Evolutionary conservation across 306 rosid species (phyloP).

Genomic region (Quercus rubra): DNA sequence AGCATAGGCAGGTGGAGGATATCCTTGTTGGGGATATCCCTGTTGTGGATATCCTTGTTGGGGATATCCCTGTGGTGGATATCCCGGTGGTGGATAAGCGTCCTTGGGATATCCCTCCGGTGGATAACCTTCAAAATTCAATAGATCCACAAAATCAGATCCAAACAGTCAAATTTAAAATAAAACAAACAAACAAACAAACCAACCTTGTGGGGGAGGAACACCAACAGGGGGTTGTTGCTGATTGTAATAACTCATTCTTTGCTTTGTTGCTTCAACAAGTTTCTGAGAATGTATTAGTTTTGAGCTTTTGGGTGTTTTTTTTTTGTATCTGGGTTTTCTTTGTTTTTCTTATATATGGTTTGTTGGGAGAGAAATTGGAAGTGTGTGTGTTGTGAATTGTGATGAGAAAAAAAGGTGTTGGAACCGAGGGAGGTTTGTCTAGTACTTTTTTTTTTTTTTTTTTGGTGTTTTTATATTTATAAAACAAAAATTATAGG

Average conservation of each 20-base stretch:
- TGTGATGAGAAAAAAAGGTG: too few species aligned
- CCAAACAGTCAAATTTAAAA: background rate
- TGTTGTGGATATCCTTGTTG: constrained; percentile 12
- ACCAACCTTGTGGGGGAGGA: constrained; percentile 84
- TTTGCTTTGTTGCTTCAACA: background rate
- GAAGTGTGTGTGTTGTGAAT: too few species aligned
- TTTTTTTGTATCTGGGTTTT: too few species aligned
- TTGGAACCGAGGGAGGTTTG: too few species aligned
- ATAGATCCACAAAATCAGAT: background rate
- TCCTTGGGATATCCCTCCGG: constrained; percentile 69
- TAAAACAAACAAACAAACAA: background rate
- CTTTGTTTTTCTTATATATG: too few species aligned
- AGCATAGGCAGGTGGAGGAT: constrained; percentile 60
- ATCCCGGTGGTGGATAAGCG: constrained; percentile 65
- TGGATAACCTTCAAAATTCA: constrained; percentile 61
- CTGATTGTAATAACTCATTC: constrained; percentile 83
- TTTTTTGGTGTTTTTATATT: too few species aligned
- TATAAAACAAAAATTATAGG: too few species aligned
- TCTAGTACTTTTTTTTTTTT: too few species aligned
- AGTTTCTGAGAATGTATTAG: background rate
- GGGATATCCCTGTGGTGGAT: constrained; percentile 52
- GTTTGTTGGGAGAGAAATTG: too few species aligned
- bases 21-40: constrained; percentile 49
- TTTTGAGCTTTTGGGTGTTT: background rate
- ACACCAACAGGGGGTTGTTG: constrained; percentile 90